These are phyloP conservation scores for Copromyces sp. DNA, from an alignment of 495 filamentous ascomycete genomes.

Conservation along the genomic window DNA sequence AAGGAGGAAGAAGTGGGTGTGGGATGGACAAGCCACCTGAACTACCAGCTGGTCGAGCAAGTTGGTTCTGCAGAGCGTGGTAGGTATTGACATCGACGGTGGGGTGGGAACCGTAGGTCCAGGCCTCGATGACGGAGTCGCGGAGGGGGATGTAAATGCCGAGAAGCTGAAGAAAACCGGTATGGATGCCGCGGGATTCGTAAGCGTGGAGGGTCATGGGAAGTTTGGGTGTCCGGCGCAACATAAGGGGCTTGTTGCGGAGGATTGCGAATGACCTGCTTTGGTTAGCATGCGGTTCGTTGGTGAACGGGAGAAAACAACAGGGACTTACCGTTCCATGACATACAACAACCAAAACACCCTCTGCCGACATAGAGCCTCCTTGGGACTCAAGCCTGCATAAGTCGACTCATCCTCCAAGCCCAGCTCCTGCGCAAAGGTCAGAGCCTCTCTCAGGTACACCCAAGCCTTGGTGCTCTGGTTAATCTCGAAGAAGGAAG, in stretches of 20 bases:
- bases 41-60: conserved; percentile 21
- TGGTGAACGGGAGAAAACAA: not conserved
- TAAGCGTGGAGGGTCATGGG: conserved; percentile 37
- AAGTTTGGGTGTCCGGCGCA: conserved; percentile 35
- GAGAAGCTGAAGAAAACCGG: conserved; percentile 45
- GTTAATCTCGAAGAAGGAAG: conserved; percentile 27
- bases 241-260: conserved; percentile 46
- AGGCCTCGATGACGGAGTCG: conserved; percentile 25
- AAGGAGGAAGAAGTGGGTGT: conserved; percentile 30
- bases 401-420: conserved; percentile 50
- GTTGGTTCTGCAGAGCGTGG: conserved; percentile 32
- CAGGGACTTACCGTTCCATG: conserved; percentile 38
- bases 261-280: conserved; percentile 26
- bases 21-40: conserved; percentile 24
- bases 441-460: conserved; percentile 53
- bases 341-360: conserved; percentile 58
- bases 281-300: not conserved
- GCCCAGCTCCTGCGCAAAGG: conserved; percentile 47
- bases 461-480: conserved; percentile 40
- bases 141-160: conserved; percentile 33
- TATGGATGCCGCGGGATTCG: conserved; percentile 39
- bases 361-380: conserved; percentile 43
- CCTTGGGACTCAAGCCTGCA: conserved; percentile 30
- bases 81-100: conserved; percentile 30
- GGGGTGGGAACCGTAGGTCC: conserved; percentile 21